Base-by-base conservation (phyloP, 768 basidiomycete species). In the Hydnomerulius pinastri region DNA sequence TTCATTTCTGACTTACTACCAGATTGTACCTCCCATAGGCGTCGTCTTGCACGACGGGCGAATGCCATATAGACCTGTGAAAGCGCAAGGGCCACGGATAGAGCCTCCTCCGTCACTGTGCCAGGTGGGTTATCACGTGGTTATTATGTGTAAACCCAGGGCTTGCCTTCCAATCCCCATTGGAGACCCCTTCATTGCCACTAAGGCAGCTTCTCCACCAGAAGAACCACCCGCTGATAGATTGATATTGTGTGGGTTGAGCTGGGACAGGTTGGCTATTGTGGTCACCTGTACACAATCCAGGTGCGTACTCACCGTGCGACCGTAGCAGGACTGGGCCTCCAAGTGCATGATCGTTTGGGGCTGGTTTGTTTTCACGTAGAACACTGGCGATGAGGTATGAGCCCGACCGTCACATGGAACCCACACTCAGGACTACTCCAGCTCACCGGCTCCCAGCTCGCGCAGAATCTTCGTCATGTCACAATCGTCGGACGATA, bases 191-290 rank as follows among this genome's bases (percentile, higher is more conserved):
- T 71, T 71, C 46, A 80, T 53, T 4, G 77, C 77, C 2, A 81
- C 45, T 1, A 81, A 56, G 0, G 80, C 77, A 4, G 71, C 68
- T 59, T 79, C 80, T 27, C 80, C 80, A 6, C 80, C 80, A 2
- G 75, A 75, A 9, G 77, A 79, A n/a, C 81, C 81, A 11, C 81
- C 80, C 1, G 71, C 60, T 0, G 74, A 77, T 20, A 78, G 60
- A 10, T 63, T 41, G 2, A 71, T 63, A 53, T 80, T 79, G 62
- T 66, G 60, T 1, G 80, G 80, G 48, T 81, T 79, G 25, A 68
- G 57, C 38, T 78, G 65, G 35, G 41, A 40, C n/a, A 27, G n/a
- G n/a, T n/a, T n/a, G n/a, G n/a, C n/a, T n/a, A n/a, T n/a, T n/a
- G n/a, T n/a, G 13, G 0, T 6, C 17, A 30, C n/a, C 18, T 8